Evolutionary conservation across 331 rosid species (phyloP).

Genomic region (Spiraea crenata): DNA sequence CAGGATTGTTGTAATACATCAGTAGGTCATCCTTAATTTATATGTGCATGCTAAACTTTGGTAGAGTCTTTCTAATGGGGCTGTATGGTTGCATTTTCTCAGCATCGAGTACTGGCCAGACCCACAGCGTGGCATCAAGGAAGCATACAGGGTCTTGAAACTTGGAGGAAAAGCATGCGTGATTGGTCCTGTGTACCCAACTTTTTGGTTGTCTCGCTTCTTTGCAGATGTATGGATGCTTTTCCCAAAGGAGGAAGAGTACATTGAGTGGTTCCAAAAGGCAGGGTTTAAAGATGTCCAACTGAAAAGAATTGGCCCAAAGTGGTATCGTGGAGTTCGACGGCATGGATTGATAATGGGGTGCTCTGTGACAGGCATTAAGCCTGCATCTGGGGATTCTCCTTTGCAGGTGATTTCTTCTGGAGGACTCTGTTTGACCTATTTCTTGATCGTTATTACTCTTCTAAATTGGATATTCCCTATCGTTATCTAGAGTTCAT

Average conservation of each 20-base stretch:
- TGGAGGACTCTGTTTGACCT: background rate
- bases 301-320: constrained; percentile 91
- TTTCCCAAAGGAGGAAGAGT: constrained; percentile 95
- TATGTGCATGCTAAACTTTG: background rate
- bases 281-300: constrained; percentile 86
- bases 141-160: constrained; percentile 89
- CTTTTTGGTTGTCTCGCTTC: constrained; percentile 90
- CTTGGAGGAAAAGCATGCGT: constrained; percentile 81
- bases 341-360: constrained; percentile 97
- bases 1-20: background rate
- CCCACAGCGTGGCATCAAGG: constrained; percentile 92
- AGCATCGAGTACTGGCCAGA: constrained; percentile 98
- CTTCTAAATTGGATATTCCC: background rate
- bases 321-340: constrained; percentile 94
- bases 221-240: constrained; percentile 98
- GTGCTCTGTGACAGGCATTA: constrained; percentile 86
- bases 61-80: constrained; percentile 5
- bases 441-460: background rate
- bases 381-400: constrained; percentile 92
- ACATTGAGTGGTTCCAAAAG: constrained; percentile 82
- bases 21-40: background rate
- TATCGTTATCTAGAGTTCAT: background rate
- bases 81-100: constrained; percentile 37
- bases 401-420: constrained; percentile 69
- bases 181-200: constrained; percentile 93